These are phyloP conservation scores for Boletus patriciae DNA, from an alignment of 768 basidiomycete species.

Conservation along the genomic window DNA sequence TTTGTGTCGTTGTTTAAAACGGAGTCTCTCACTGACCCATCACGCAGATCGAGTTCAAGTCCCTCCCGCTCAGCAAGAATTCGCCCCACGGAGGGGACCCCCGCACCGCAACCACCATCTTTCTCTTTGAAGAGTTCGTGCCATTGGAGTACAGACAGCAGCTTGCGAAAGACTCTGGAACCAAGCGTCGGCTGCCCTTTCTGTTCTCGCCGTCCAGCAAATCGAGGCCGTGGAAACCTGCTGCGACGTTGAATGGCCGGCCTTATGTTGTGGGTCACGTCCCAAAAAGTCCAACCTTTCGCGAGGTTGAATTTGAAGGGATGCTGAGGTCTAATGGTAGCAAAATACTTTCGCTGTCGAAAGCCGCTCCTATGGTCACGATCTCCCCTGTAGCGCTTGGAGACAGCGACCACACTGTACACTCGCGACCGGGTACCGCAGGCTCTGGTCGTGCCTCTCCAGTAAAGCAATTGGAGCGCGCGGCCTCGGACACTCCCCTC, in stretches of 20 bases:
- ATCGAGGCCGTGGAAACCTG: conserved; percentile 70
- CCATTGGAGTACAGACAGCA: conserved; percentile 84
- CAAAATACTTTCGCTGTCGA: conserved; percentile 39
- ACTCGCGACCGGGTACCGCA: conserved; percentile 26
- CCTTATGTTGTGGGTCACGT: conserved; percentile 68
- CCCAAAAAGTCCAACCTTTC: conserved; percentile 49
- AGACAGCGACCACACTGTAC: conserved; percentile 33
- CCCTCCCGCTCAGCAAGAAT: conserved; percentile 48
- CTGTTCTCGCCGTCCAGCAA: conserved; percentile 55
- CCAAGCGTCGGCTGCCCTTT: conserved; percentile 65
- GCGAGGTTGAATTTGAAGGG: conserved; percentile 80
- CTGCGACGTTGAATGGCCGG: conserved; percentile 76
- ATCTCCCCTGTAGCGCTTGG: conserved; percentile 25
- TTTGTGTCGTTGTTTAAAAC: conserved; percentile 4
- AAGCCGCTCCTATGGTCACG: conserved; percentile 23
- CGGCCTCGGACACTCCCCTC: conserved; percentile 29
- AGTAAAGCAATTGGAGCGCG: conserved; percentile 27
- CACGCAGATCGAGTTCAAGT: conserved; percentile 85
- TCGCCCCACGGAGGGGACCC: conserved; percentile 50
- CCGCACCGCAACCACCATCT: conserved; percentile 65
- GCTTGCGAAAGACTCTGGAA: conserved; percentile 53
- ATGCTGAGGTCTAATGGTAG: conserved; percentile 58
- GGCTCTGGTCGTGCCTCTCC: conserved; percentile 16
- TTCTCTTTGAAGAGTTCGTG: conserved; percentile 93
- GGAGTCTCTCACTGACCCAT: conserved; percentile 2